phyloP scores from a whole-genome alignment of 495 filamentous ascomycete species.

The Cetradonia linearis region DNA sequence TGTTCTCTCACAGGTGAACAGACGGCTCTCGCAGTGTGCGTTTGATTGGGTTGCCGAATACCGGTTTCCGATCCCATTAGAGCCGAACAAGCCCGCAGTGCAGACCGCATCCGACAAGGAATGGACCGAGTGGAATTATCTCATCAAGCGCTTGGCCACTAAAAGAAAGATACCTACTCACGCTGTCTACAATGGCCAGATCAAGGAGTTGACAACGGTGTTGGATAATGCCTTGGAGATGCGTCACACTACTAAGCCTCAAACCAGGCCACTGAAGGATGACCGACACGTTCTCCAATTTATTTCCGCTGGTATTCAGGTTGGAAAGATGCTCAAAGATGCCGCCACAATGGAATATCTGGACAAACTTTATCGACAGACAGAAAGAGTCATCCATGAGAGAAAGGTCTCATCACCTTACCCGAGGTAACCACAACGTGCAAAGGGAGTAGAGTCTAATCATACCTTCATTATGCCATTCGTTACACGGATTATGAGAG shows the following conservation, averaged over 20 bases:
- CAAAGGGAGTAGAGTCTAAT: neutral
- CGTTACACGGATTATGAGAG: neutral
- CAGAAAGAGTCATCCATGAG: slow-evolving; percentile 65
- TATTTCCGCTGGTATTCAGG: slow-evolving; percentile 75
- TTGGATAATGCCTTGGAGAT: slow-evolving; percentile 77
- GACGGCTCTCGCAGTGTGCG: slow-evolving; percentile 71
- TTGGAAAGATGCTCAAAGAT: slow-evolving; percentile 77
- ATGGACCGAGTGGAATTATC: slow-evolving; percentile 88
- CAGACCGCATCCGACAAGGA: slow-evolving; percentile 70
- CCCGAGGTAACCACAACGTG: slow-evolving; percentile 6
- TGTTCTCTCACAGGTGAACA: slow-evolving; percentile 69
- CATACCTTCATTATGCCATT: neutral
- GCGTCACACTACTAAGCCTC: slow-evolving; percentile 75
- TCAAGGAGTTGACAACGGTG: slow-evolving; percentile 77
- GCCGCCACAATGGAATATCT: slow-evolving; percentile 69
- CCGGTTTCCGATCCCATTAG: slow-evolving; percentile 76
- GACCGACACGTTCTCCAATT: slow-evolving; percentile 81
- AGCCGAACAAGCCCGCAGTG: slow-evolving; percentile 68
- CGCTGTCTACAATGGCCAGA: slow-evolving; percentile 78
- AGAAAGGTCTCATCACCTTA: slow-evolving; percentile 33
- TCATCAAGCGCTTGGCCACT: slow-evolving; percentile 74
- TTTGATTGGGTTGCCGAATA: slow-evolving; percentile 86
- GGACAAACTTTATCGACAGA: slow-evolving; percentile 59
- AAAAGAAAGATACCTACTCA: slow-evolving; percentile 75
- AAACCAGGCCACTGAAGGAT: slow-evolving; percentile 75